These are phyloP conservation scores for Nothophytophthora sp. DNA, from an alignment of 352 stramenopile genomes.

Conservation along the genomic window DNA sequence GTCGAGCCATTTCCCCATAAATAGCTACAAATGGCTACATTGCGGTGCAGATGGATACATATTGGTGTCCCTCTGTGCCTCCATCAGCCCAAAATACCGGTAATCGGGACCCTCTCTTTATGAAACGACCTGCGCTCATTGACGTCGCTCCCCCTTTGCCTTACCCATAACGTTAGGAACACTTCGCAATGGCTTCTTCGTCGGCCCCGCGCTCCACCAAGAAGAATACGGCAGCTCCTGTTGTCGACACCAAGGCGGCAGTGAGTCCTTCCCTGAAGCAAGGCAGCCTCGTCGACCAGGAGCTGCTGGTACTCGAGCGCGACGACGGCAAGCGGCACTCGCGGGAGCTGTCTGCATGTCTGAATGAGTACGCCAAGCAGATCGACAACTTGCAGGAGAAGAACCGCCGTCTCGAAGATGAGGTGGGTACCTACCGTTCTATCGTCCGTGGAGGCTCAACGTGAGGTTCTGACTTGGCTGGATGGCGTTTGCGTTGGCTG, in stretches of 20 bases:
- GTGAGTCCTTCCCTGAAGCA: constrained; percentile 23
- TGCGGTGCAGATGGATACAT: too few species aligned
- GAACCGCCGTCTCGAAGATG: constrained; percentile 75
- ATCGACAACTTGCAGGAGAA: constrained; percentile 77
- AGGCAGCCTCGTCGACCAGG: constrained; percentile 59
- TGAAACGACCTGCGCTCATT: too few species aligned
- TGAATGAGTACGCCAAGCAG: constrained; percentile 78
- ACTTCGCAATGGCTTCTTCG: constrained; percentile 18
- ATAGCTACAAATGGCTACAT: too few species aligned
- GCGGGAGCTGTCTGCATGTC: constrained; percentile 56
- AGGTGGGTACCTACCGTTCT: constrained; percentile 33
- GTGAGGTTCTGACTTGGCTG: neutral
- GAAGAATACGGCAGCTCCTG: constrained; percentile 3
- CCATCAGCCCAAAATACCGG: too few species aligned
- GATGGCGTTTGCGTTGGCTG: constrained; percentile 10
- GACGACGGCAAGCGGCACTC: constrained; percentile 78
- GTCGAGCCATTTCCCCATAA: too few species aligned
- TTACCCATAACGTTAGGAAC: too few species aligned
- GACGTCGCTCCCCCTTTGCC: too few species aligned
- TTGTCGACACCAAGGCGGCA: neutral
- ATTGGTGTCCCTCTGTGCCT: too few species aligned
- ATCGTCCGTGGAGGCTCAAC: neutral
- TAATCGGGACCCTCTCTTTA: too few species aligned
- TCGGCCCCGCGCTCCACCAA: constrained; percentile 20
- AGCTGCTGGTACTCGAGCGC: constrained; percentile 66